Percentiles rank a stretch among this genome's conserved stretches.
phyloP scores from a whole-genome alignment of 352 stramenopile genomes.

The Phytophthora vignae region DNA sequence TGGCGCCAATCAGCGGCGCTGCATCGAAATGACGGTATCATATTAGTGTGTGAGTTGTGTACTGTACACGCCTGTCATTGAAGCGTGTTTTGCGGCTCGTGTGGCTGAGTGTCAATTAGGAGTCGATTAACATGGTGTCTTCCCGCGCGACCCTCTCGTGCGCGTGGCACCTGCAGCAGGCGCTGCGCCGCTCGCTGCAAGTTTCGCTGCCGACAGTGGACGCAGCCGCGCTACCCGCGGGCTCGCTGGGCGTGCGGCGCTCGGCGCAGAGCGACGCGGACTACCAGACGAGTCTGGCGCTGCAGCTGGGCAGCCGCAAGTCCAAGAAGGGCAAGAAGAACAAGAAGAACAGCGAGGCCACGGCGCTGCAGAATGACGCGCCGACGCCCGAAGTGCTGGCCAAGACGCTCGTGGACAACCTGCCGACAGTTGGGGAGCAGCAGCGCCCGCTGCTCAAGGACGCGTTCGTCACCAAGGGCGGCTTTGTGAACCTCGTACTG shows the following conservation, averaged over 20 bases:
- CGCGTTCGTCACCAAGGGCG: slow-evolving; percentile 68
- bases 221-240: slow-evolving; percentile 7
- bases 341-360: too few relatives aligned
- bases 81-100: too few relatives aligned
- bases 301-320: slow-evolving; percentile 59
- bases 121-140: neutral
- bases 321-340: slow-evolving; percentile 7
- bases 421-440: slow-evolving; percentile 18
- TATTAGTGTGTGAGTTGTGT: neutral
- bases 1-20: neutral
- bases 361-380: neutral
- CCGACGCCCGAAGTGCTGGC: slow-evolving; percentile 51
- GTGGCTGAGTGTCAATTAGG: too few relatives aligned
- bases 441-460: slow-evolving; percentile 30
- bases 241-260: slow-evolving; percentile 67
- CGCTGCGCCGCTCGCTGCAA: slow-evolving; percentile 51
- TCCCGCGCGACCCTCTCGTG: slow-evolving; percentile 48
- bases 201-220: slow-evolving; percentile 43
- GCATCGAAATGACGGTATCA: neutral
- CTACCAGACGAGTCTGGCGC: slow-evolving; percentile 80
- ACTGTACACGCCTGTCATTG: neutral
- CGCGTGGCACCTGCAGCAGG: slow-evolving; percentile 54
- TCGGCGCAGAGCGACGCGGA: slow-evolving; percentile 69
- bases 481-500: slow-evolving; percentile 86
- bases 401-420: slow-evolving; percentile 38